Evolutionary conservation across 2,329 filamentous ascomycete species (phyloP), one percentile per base, ranked within the genome.

Genomic region (Sporothrix protearum): DNA sequence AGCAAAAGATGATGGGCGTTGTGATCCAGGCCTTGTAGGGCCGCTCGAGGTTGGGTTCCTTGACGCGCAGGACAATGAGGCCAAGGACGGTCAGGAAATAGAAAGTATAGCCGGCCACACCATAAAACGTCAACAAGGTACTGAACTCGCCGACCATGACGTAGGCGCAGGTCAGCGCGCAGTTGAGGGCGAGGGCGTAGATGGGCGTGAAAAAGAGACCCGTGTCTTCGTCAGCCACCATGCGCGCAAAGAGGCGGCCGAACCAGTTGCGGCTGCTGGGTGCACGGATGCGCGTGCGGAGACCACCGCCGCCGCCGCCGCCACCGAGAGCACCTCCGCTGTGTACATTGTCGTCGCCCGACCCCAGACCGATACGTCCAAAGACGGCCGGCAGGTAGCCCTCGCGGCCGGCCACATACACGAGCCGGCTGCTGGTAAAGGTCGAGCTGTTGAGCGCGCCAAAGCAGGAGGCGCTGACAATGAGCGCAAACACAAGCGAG

Each of bases 1-100:
- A 99, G 86, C 96, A 99, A 80, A 99, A 99, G 71, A 97, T 95
- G 75, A 99, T 95, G 12, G 96, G 96, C 2, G 96, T 99, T 0
- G 91, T 91, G 78, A 99, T 97, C 96, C 95, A 99, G 2, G 94
- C 97, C 79, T 89, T 91, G 81, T 99, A 99, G 0, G 96, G 95
- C 33, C 96, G 84, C 80, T 97, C 94, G 61, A 99, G 86, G 74
- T 90, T 85, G 3, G 96, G 96, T 80, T 99, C 96, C 74, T 87
- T 88, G 39, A 98, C 93, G 39, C 96, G 87, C 73, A 99, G 85
- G 69, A 99, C 88, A 74, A 99, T 97, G 66, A 99, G 85, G 0
- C 96, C 96, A 0, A 99, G 87, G 0, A 99, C 96, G 0, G 95
- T 96, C 71, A 97, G 83, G 80, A 99, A 99, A 83, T 99, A 99